A percentile compares a stretch with the other conserved stretches of the same genome.
These are phyloP conservation scores for Nasturtium officinale DNA, from an alignment of 345 rosid species.

Conservation along the genomic window DNA sequence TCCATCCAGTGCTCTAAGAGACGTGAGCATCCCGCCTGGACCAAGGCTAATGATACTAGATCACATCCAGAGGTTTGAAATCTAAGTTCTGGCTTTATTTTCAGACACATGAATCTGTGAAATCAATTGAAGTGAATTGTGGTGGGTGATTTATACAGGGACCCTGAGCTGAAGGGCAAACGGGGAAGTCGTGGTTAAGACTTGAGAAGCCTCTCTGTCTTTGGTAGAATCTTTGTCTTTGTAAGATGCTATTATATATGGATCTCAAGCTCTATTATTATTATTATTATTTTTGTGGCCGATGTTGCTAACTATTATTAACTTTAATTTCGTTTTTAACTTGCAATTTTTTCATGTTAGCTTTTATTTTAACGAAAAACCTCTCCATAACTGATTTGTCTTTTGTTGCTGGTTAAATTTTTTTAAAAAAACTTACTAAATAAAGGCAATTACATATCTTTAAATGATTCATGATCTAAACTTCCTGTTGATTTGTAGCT, in stretches of 20 bases:
- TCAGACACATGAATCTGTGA: not conserved
- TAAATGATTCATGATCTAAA: not conserved
- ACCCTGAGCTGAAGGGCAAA: conserved; percentile 63
- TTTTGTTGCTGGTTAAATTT: too few relatives aligned
- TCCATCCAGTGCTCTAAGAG: conserved; percentile 84
- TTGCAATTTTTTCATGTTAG: conserved; percentile 3
- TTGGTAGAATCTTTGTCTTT: not conserved
- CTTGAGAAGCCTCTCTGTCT: not conserved
- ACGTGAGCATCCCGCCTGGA: conserved; percentile 91
- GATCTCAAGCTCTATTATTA: not conserved
- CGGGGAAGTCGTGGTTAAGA: conserved; percentile 47
- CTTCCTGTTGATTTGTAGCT: not conserved
- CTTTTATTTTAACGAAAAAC: not conserved
- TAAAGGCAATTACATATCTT: not conserved
- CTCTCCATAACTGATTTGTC: not conserved
- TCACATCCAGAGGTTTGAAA: conserved; percentile 69
- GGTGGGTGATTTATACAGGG: conserved; percentile 48
- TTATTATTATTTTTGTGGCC: conserved; percentile 6
- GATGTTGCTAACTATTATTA: conserved; percentile 22
- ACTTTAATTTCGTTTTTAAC: not conserved
- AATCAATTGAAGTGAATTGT: not conserved
- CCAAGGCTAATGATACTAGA: conserved; percentile 92
- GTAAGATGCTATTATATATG: not conserved
- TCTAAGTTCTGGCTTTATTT: conserved; percentile 8
- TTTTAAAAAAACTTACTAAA: not conserved